phyloP scores from a whole-genome alignment of 352 stramenopile genomes.

The Globisporangium perplexum region DNA sequence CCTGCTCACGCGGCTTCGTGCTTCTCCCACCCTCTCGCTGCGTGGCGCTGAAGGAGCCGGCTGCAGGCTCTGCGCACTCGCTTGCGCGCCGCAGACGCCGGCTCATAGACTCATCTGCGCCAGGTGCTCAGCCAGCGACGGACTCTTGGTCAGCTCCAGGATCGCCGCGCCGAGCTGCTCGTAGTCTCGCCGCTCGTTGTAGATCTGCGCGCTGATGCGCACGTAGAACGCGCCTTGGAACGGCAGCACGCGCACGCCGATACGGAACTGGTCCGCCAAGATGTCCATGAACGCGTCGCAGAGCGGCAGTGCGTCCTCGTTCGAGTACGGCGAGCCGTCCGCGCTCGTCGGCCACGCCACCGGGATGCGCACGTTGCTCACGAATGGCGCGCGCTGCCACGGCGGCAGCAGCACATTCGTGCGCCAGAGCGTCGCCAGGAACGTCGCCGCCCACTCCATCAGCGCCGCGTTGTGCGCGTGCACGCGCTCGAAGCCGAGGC shows the following conservation, averaged over 20 bases:
- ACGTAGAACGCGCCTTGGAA: constrained; percentile 72
- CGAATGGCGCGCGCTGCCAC: constrained; percentile 79
- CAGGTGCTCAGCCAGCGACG: constrained; percentile 59
- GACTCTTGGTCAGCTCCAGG: constrained; percentile 63
- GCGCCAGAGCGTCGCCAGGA: constrained; percentile 65
- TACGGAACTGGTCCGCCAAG: constrained; percentile 60
- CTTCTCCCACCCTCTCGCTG: neutral
- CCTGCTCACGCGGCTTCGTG: too few relatives aligned
- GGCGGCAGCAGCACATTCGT: constrained; percentile 64
- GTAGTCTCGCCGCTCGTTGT: constrained; percentile 79
- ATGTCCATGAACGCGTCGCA: constrained; percentile 82
- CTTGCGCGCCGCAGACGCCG: neutral
- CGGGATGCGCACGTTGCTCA: constrained; percentile 73
- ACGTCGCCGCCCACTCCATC: constrained; percentile 77
- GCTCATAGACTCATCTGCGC: constrained; percentile 54
- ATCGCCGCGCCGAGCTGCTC: constrained; percentile 70
- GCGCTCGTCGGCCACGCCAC: constrained; percentile 51
- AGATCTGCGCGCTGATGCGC: constrained; percentile 82
- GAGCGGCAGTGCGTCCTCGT: constrained; percentile 54
- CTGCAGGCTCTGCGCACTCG: neutral
- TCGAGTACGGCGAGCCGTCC: constrained; percentile 38
- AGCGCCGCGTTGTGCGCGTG: constrained; percentile 79
- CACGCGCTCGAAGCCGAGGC: constrained; percentile 64
- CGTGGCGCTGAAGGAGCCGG: too few relatives aligned
- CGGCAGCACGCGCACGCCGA: constrained; percentile 61